Percentiles rank a stretch among this genome's conserved stretches.
phyloP scores from a whole-genome alignment of 108 stramenopile genomes.

The Cylindrotheca closterium region DNA sequence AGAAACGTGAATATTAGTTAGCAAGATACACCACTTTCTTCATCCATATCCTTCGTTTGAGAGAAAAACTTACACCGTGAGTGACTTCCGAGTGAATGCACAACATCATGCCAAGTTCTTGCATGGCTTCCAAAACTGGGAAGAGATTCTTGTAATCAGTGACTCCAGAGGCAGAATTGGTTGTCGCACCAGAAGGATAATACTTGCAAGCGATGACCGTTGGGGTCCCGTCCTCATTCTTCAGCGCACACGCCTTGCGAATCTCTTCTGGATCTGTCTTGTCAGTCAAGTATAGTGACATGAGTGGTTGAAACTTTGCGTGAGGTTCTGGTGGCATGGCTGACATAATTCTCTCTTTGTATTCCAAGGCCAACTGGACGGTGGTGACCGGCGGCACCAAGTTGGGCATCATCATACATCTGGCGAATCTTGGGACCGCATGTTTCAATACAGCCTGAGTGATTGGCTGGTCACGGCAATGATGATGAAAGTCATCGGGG shows the following conservation, averaged over 20 bases:
- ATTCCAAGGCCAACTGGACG: conserved; percentile 83
- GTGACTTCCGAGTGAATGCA: conserved; percentile 98
- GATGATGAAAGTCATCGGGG: conserved; percentile 94
- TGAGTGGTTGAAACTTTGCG: conserved; percentile 62
- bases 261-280: conserved; percentile 95
- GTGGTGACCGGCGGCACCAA: conserved; percentile 95
- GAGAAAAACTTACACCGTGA: conserved; percentile 27
- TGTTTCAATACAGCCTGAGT: conserved; percentile 60
- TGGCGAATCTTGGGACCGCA: conserved; percentile 74
- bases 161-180: conserved; percentile 96
- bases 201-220: conserved; percentile 92
- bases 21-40: too few species aligned
- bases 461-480: conserved; percentile 86
- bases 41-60: too few species aligned
- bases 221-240: conserved; percentile 41
- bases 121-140: conserved; percentile 89
- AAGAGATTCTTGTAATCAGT: conserved; percentile 84
- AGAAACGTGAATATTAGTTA: too few species aligned
- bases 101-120: conserved; percentile 90
- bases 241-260: conserved; percentile 54
- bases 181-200: conserved; percentile 99
- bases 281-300: conserved; percentile 98
- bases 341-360: conserved; percentile 82
- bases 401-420: conserved; percentile 97
- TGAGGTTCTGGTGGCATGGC: conserved; percentile 23